A percentile compares a stretch with the other conserved stretches of the same genome.
phyloP scores from a whole-genome alignment of 495 filamentous ascomycete species.

The Penicillium atrosanguineum region DNA sequence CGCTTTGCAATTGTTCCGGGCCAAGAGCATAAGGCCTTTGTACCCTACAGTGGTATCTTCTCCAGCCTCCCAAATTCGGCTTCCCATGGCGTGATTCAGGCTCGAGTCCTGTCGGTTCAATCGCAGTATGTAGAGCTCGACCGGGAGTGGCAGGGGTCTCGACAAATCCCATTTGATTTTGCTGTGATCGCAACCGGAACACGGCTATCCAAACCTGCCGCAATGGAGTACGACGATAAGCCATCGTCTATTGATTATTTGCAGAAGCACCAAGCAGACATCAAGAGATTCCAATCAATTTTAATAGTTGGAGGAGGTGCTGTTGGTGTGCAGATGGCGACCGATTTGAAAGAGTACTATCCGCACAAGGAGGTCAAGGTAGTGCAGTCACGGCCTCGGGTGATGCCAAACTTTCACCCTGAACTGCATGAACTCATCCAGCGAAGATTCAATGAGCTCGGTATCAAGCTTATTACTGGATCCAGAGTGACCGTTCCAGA shows the following conservation, averaged over 20 bases:
- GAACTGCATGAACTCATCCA: slow-evolving; percentile 47
- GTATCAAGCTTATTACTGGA: slow-evolving; percentile 35
- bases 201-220: slow-evolving; percentile 41
- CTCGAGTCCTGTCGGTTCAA: slow-evolving; percentile 42
- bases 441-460: slow-evolving; percentile 39
- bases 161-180: slow-evolving; percentile 44
- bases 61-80: slow-evolving; percentile 27
- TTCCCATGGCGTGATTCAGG: slow-evolving; percentile 39
- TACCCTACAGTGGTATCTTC: slow-evolving; percentile 47
- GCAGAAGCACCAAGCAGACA: slow-evolving; percentile 35
- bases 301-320: slow-evolving; percentile 60
- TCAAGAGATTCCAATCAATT: slow-evolving; percentile 41
- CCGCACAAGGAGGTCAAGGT: slow-evolving; percentile 57
- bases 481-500: slow-evolving; percentile 32
- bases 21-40: slow-evolving; percentile 57
- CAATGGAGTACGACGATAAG: slow-evolving; percentile 48
- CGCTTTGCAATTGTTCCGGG: slow-evolving; percentile 48
- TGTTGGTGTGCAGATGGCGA: slow-evolving; percentile 59
- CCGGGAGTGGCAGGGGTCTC: slow-evolving; percentile 44
- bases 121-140: slow-evolving; percentile 40
- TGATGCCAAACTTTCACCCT: slow-evolving; percentile 54
- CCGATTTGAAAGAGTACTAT: slow-evolving; percentile 57
- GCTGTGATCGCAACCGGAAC: slow-evolving; percentile 50
- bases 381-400: slow-evolving; percentile 52
- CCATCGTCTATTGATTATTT: slow-evolving; percentile 37